These are phyloP conservation scores for Avena insularis DNA, from an alignment of 176 grass and related monocot genomes.

Conservation along the genomic window DNA sequence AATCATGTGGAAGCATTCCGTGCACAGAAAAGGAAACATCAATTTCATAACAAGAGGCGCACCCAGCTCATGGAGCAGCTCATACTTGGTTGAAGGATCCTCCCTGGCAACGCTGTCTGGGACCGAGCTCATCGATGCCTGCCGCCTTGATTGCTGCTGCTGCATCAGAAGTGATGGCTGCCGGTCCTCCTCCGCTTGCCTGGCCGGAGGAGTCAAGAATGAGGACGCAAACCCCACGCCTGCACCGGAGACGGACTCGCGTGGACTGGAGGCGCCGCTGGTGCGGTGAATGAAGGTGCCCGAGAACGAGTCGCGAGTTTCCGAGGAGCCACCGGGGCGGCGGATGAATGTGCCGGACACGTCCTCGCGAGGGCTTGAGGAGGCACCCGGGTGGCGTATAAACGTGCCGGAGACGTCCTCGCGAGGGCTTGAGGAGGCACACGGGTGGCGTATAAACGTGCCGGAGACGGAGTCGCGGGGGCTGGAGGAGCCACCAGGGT, in stretches of 20 bases:
- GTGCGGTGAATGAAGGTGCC: slow-evolving; percentile 59
- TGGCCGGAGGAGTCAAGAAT: slow-evolving; percentile 63
- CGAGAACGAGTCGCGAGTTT: slow-evolving; percentile 49
- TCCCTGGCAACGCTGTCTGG: slow-evolving; percentile 82
- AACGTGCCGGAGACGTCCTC: slow-evolving; percentile 57
- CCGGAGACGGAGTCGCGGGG: slow-evolving; percentile 51
- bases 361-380: slow-evolving; percentile 42
- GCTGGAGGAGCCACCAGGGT: slow-evolving; percentile 45
- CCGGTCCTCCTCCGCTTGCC: slow-evolving; percentile 44
- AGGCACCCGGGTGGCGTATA: slow-evolving; percentile 38
- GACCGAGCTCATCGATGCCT: slow-evolving; percentile 78
- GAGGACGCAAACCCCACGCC: slow-evolving; percentile 80
- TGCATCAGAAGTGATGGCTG: slow-evolving; percentile 55
- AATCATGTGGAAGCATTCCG: slow-evolving; percentile 24
- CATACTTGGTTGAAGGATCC: slow-evolving; percentile 95
- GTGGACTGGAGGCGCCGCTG: slow-evolving; percentile 47
- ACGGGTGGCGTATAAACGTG: slow-evolving; percentile 40
- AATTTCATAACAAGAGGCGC: slow-evolving; percentile 47
- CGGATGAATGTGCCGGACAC: slow-evolving; percentile 64
- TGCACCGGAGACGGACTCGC: slow-evolving; percentile 36
- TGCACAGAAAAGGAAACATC: slow-evolving; percentile 25
- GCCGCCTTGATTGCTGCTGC: slow-evolving; percentile 71
- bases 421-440: slow-evolving; percentile 45
- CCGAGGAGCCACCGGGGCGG: slow-evolving; percentile 26
- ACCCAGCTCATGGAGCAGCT: slow-evolving; percentile 98